Conservation (phyloP, 1,139 yeast genomes). For the Debaryomyces coudertii region DNA sequence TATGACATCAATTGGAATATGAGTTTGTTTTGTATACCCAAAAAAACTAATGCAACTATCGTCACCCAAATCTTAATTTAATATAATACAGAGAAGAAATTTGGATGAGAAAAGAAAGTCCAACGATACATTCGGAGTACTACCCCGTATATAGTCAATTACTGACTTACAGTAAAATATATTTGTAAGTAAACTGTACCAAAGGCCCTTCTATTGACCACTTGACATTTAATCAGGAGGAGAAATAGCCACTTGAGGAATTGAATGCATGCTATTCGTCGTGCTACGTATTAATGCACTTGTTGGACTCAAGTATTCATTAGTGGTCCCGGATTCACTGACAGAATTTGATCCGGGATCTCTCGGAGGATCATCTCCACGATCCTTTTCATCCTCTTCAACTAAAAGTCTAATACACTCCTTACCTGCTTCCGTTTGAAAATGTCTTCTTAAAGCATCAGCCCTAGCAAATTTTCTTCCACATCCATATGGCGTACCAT, state of each 20-base stretch:
- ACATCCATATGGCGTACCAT: constrained; percentile 83
- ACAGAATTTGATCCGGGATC: constrained; percentile 5
- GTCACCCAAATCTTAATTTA: not conserved
- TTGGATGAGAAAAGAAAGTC: not conserved
- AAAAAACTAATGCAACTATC: not conserved
- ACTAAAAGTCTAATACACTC: constrained; percentile 75
- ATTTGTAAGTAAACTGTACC: not conserved
- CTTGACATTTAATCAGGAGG: constrained; percentile 33
- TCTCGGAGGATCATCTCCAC: constrained; percentile 12
- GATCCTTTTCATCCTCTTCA: constrained; percentile 57
- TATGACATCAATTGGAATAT: not conserved
- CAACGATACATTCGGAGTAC: no score
- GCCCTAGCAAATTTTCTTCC: constrained; percentile 93
- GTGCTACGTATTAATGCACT: constrained; percentile 15
- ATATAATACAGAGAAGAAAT: not conserved
- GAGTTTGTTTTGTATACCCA: not conserved
- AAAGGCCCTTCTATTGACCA: not conserved
- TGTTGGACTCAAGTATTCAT: constrained; percentile 20
- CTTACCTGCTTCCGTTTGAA: constrained; percentile 91
- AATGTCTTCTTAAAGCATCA: constrained; percentile 92
- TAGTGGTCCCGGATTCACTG: constrained; percentile 5
- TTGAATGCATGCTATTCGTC: constrained; percentile 12
- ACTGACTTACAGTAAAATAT: no score
- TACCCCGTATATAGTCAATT: no score
- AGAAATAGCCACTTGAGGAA: constrained; percentile 43